Percentiles rank a stretch among this genome's conserved stretches.
Conservation (phyloP, 73 alveolate species). For the Paramecium sexaurelia region DNA sequence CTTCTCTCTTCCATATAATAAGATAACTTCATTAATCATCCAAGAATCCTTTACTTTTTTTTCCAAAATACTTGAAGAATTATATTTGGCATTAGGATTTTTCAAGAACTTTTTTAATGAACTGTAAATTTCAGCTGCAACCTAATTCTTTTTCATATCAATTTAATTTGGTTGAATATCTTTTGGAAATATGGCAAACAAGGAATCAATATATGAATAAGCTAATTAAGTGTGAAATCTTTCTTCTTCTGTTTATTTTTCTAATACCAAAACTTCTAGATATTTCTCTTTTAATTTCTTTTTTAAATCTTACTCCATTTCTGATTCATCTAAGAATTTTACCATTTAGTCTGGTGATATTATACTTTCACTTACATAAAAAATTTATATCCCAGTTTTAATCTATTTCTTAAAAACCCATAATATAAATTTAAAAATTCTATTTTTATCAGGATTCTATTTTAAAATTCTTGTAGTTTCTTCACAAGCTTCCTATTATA, state of each 20-base stretch:
- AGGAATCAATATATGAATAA: slow-evolving; percentile 27
- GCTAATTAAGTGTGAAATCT: slow-evolving; percentile 50
- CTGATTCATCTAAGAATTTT: slow-evolving; percentile 32
- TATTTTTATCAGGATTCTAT: slow-evolving; percentile 21
- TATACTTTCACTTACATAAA: background rate
- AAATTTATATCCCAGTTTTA: slow-evolving; percentile 8
- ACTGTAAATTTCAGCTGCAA: background rate
- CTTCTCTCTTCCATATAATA: slow-evolving; percentile 50
- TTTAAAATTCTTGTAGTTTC: slow-evolving; percentile 16
- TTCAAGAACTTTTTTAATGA: background rate
- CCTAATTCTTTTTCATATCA: background rate
- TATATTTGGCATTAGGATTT: slow-evolving; percentile 54
- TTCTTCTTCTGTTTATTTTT: slow-evolving; percentile 46
- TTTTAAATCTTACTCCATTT: background rate
- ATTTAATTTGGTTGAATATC: background rate
- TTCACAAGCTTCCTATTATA: slow-evolving; percentile 42
- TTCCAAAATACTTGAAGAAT: slow-evolving; percentile 50
- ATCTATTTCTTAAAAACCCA: slow-evolving; percentile 28
- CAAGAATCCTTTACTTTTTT: slow-evolving; percentile 30
- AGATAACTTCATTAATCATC: slow-evolving; percentile 12
- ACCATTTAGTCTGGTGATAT: slow-evolving; percentile 41
- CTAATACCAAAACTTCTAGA: slow-evolving; percentile 46
- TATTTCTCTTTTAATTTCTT: slow-evolving; percentile 43
- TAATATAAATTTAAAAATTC: slow-evolving; percentile 29
- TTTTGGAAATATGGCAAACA: background rate